Evolutionary conservation across 1,284 basidiomycete genomes (phyloP).

Genomic region (Afroboletus lepidellus): DNA sequence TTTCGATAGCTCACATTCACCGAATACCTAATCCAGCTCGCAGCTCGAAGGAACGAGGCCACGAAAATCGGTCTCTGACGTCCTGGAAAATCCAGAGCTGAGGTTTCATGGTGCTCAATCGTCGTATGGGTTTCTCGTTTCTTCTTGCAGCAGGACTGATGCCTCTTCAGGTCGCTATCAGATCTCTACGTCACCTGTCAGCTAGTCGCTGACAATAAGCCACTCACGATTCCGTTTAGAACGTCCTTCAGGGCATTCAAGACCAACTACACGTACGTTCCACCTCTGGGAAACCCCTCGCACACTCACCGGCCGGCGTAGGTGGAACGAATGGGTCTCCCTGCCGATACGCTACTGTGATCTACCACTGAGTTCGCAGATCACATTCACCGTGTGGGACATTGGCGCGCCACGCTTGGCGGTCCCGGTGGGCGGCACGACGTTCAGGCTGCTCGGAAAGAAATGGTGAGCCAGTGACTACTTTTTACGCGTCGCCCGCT

Average conservation of each 20-base stretch:
- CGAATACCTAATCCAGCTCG: slow-evolving; percentile 49
- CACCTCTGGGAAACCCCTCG: neutral
- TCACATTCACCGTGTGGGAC: slow-evolving; percentile 95
- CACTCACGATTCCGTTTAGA: slow-evolving; percentile 84
- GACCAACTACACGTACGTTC: slow-evolving; percentile 69
- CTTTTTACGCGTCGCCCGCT: slow-evolving; percentile 1
- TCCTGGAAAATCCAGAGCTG: slow-evolving; percentile 76
- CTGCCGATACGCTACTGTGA: slow-evolving; percentile 91
- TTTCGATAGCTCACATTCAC: slow-evolving; percentile 12
- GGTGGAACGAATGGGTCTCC: slow-evolving; percentile 95
- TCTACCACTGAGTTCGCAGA: slow-evolving; percentile 82
- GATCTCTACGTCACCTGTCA: slow-evolving; percentile 93
- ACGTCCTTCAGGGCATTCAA: slow-evolving; percentile 94
- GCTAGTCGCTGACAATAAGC: slow-evolving; percentile 90
- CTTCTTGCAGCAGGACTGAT: slow-evolving; percentile 20
- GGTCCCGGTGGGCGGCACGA: slow-evolving; percentile 84
- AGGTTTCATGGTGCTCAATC: slow-evolving; percentile 79
- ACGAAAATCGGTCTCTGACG: slow-evolving; percentile 68
- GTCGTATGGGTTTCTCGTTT: slow-evolving; percentile 48
- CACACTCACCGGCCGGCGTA: slow-evolving; percentile 31
- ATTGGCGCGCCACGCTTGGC: slow-evolving; percentile 77
- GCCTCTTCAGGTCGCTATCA: slow-evolving; percentile 57
- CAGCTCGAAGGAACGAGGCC: slow-evolving; percentile 79
- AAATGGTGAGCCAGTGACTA: slow-evolving; percentile 61
- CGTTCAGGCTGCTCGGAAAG: slow-evolving; percentile 87